Percentiles rank a stretch among this genome's conserved stretches.
phyloP scores from a whole-genome alignment of 306 rosid genomes.

The Phaseolus lunatus region DNA sequence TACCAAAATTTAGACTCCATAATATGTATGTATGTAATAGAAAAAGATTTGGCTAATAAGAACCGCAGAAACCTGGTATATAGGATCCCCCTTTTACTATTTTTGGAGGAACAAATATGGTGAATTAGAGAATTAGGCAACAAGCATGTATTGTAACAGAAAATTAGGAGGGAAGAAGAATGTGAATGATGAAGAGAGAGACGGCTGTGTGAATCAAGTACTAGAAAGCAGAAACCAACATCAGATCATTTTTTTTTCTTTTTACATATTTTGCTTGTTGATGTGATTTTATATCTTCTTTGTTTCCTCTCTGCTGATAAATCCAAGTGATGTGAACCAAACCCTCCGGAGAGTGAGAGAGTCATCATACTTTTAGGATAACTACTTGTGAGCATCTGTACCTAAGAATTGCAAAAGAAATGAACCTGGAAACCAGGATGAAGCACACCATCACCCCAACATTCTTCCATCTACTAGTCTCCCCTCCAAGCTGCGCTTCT shows the following conservation, averaged over 20 bases:
- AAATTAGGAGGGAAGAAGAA: constrained; percentile 25
- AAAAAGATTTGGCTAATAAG: not conserved
- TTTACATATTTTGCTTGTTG: constrained; percentile 4
- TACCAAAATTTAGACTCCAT: too few relatives aligned
- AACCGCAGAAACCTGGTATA: too few relatives aligned
- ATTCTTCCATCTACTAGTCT: constrained; percentile 70
- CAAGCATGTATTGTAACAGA: constrained; percentile 10
- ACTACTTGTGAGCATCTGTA: constrained; percentile 61
- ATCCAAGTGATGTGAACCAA: constrained; percentile 51
- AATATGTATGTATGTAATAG: too few relatives aligned
- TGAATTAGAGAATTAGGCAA: too few relatives aligned
- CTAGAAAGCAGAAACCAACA: constrained; percentile 37
- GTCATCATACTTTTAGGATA: constrained; percentile 32
- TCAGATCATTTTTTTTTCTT: not conserved
- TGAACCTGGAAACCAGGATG: constrained; percentile 71
- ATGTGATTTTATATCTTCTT: constrained; percentile 37
- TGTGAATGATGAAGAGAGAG: constrained; percentile 27
- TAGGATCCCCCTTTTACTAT: not conserved
- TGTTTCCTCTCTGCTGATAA: constrained; percentile 38
- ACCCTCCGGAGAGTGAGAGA: constrained; percentile 27
- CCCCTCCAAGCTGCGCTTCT: constrained; percentile 71
- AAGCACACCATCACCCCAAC: constrained; percentile 67
- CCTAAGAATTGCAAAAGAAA: constrained; percentile 75
- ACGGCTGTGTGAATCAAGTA: constrained; percentile 3
- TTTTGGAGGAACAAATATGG: too few relatives aligned